Evolutionary conservation across 805 yeast genomes (phyloP).

Genomic region (Myxozyma sirexii): DNA sequence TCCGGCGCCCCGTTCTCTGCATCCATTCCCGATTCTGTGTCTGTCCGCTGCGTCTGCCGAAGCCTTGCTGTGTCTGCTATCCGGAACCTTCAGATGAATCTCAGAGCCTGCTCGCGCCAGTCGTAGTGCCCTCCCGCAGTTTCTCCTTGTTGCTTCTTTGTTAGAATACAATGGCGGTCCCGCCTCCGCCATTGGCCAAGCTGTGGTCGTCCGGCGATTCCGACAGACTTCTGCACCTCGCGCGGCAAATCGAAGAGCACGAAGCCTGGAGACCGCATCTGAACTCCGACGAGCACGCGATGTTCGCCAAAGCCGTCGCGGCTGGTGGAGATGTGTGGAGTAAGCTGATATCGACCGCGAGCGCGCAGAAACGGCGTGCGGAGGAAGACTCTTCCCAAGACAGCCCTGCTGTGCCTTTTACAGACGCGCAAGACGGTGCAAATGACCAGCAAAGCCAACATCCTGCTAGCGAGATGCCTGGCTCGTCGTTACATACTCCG

Average conservation of each 20-base stretch:
- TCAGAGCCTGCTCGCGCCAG: not conserved
- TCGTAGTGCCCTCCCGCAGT: slow-evolving; percentile 1
- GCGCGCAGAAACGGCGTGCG: slow-evolving; percentile 2
- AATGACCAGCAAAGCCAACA: not conserved
- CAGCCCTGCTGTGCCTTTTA: not conserved
- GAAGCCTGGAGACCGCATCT: slow-evolving; percentile 44
- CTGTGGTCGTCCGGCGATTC: slow-evolving; percentile 38
- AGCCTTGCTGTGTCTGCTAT: no score
- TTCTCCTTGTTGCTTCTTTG: not conserved
- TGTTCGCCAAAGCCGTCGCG: slow-evolving; percentile 41
- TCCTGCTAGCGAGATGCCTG: not conserved
- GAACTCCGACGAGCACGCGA: slow-evolving; percentile 44
- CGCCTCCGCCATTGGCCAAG: slow-evolving; percentile 10
- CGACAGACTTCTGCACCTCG: slow-evolving; percentile 28
- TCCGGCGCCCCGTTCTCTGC: no score
- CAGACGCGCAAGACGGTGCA: not conserved
- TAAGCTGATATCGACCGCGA: slow-evolving; percentile 35
- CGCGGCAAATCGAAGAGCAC: slow-evolving; percentile 33
- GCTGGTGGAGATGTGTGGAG: slow-evolving; percentile 42
- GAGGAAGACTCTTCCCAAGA: not conserved
- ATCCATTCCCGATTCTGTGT: not conserved
- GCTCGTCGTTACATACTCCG: slow-evolving; percentile 11
- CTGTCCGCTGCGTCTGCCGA: no score
- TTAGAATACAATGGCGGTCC: slow-evolving; percentile 3
- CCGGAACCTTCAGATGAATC: no score